Conservation (phyloP, 2,329 filamentous ascomycete species). For the Penicillium frequentans region DNA sequence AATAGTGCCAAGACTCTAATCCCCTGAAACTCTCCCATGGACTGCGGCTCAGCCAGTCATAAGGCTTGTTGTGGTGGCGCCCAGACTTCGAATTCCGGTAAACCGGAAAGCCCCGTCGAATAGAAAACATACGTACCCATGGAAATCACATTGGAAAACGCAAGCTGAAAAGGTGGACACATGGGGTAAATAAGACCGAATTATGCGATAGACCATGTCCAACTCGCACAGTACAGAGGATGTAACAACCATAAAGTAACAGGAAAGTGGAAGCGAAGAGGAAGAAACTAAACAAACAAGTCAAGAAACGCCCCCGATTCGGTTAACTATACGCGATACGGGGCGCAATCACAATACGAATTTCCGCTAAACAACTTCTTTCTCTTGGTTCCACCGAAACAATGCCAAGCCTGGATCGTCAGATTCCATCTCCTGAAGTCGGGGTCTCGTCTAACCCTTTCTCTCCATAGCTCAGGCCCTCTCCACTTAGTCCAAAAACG, state of each 20-base stretch:
- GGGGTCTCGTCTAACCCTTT: not conserved
- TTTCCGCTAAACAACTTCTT: not conserved
- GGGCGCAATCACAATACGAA: conserved; percentile 1
- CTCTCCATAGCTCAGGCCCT: conserved; percentile 1
- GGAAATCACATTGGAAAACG: not conserved
- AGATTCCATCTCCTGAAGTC: conserved; percentile 9
- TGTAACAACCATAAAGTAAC: not conserved
- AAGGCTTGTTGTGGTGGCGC: not conserved
- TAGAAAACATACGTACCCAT: not conserved
- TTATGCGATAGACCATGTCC: not conserved
- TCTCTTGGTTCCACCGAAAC: conserved; percentile 5
- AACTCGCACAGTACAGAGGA: not conserved
- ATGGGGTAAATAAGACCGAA: not conserved
- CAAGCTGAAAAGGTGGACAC: not conserved
- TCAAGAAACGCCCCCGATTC: not conserved
- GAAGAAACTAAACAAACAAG: too few species aligned
- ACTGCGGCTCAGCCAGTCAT: not conserved
- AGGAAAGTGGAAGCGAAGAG: not conserved
- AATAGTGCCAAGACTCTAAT: not conserved
- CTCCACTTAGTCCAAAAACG: conserved; percentile 6
- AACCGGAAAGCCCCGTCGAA: not conserved
- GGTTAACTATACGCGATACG: not conserved
- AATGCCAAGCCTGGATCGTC: conserved; percentile 10
- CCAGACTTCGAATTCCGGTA: not conserved
- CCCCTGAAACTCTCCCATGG: not conserved